Evolutionary conservation across 2,329 filamentous ascomycete genomes (phyloP), one percentile per base, ranked within the genome.

Genomic region (Meredithiella fracta): DNA sequence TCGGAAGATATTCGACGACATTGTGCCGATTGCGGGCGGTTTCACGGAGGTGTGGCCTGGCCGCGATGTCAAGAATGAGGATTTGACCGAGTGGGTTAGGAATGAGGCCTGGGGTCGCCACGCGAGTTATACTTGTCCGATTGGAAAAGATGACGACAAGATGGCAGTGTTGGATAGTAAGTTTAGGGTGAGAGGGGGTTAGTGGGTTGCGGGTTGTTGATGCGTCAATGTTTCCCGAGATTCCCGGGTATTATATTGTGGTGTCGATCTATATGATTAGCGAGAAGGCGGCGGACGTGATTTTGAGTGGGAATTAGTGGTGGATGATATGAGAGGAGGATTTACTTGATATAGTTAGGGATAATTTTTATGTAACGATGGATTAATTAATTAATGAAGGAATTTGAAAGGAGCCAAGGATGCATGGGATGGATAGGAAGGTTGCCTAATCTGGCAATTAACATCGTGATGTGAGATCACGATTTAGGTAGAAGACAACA

Each of bases 161-260:
- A 72, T 72, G 62, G 78, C 77, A 1, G 77, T 81, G 2, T 63
- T 83, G 52, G 76, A 82, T 63, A 70, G 68, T 0, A 69, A 75
- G 52, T 80, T 83, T 63, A 68, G 72, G 15, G 79, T 84, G 0
- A 68, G 74, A n/a, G 8, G 77, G 77, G 0, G 72, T 79, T 0
- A 65, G 69, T 0, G 73, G 74, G 0, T 63, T 83, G 54, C 68
- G 80, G 25, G 79, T 83, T 1, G 80, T 83, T 0, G 80, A 83
- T 66, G 79, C 78, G 0, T 75, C 71, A 22, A 70, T 76, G 0
- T 83, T 77, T 56, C 75, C 77, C 1, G 68, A 68, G 54, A 77
- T 68, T 29, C 68, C 68, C 1, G 78, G 78, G 11, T 60, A 65
- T 2, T 59, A 73, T 69, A 53, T 79, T 69, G 68, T 70, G 0